Conservation (phyloP, 305 asterid genomes). For the Solanum chacoense region DNA sequence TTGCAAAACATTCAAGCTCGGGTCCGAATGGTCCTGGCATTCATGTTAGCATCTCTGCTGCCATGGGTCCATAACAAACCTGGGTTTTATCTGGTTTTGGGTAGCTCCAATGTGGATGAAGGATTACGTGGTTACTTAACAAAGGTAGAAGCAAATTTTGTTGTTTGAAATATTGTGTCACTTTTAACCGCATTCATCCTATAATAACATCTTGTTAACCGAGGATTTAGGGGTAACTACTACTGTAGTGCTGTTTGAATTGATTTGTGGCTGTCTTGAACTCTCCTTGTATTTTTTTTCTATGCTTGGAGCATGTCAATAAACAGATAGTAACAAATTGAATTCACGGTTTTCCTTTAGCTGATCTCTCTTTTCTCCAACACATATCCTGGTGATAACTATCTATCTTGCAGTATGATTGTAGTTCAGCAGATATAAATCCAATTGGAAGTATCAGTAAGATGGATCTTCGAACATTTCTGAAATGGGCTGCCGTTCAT, state of each 20-base stretch:
- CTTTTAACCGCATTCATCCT: background rate
- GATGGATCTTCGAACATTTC: slow-evolving; percentile 75
- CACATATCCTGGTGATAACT: background rate
- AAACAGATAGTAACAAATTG: background rate
- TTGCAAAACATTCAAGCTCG: slow-evolving; percentile 98
- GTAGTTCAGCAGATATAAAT: slow-evolving; percentile 96
- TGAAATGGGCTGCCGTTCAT: slow-evolving; percentile 86
- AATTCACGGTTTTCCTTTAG: background rate
- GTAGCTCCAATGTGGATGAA: slow-evolving; percentile 99
- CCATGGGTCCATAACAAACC: slow-evolving; percentile 98
- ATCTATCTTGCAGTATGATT: slow-evolving; percentile 59
- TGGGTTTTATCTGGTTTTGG: slow-evolving; percentile 88
- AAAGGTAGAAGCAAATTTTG: slow-evolving; percentile 40
- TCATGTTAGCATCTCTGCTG: slow-evolving; percentile 91
- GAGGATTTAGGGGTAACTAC: background rate
- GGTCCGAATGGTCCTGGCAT: slow-evolving; percentile 85
- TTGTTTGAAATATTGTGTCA: background rate
- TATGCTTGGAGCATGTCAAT: background rate
- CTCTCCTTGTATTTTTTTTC: background rate
- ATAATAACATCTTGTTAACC: background rate
- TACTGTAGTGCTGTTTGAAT: background rate
- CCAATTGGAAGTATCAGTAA: slow-evolving; percentile 97
- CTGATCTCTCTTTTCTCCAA: background rate
- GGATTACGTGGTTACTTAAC: slow-evolving; percentile 93
- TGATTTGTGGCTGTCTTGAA: background rate